These are phyloP conservation scores for Cutaneotrichosporon sp. DNA, from an alignment of 1,284 basidiomycete genomes.

Conservation along the genomic window DNA sequence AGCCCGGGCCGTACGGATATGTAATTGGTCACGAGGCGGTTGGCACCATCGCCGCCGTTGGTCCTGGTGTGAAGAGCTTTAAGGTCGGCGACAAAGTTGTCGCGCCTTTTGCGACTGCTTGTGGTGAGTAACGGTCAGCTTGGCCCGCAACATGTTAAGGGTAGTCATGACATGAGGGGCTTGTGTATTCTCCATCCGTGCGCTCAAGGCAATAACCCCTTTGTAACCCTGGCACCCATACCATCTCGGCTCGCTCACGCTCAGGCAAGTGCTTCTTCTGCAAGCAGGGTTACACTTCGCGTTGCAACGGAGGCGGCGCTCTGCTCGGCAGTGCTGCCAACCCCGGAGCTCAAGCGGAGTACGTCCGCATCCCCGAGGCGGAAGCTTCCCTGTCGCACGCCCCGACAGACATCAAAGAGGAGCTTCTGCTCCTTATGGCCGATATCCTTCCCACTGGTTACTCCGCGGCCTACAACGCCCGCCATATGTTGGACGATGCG, in stretches of 20 bases:
- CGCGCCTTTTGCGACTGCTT: constrained; percentile 77
- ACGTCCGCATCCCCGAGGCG: constrained; percentile 63
- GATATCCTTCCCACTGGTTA: constrained; percentile 52
- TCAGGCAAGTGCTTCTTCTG: constrained; percentile 55
- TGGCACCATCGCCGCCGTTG: constrained; percentile 69
- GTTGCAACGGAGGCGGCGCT: constrained; percentile 56
- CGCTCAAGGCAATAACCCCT: no score
- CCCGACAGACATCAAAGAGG: constrained; percentile 40
- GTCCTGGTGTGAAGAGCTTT: constrained; percentile 61
- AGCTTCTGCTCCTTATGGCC: constrained; percentile 49
- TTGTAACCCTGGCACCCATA: background rate
- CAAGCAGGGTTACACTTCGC: constrained; percentile 65
- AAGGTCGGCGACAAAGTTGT: constrained; percentile 78
- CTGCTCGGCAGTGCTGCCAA: constrained; percentile 54
- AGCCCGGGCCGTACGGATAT: constrained; percentile 28
- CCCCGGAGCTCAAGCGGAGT: constrained; percentile 82
- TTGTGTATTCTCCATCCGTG: no score
- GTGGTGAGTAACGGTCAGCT: constrained; percentile 60
- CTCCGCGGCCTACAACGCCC: constrained; percentile 48
- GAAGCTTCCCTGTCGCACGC: constrained; percentile 48
- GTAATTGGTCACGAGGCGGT: constrained; percentile 72
- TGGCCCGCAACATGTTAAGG: no score
- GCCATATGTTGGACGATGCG: constrained; percentile 32
- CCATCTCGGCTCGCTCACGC: background rate
- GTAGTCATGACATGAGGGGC: no score